Percentiles rank a stretch among this genome's conserved stretches.
phyloP scores from a whole-genome alignment of 345 rosid species.

The Lepidium didymum region DNA sequence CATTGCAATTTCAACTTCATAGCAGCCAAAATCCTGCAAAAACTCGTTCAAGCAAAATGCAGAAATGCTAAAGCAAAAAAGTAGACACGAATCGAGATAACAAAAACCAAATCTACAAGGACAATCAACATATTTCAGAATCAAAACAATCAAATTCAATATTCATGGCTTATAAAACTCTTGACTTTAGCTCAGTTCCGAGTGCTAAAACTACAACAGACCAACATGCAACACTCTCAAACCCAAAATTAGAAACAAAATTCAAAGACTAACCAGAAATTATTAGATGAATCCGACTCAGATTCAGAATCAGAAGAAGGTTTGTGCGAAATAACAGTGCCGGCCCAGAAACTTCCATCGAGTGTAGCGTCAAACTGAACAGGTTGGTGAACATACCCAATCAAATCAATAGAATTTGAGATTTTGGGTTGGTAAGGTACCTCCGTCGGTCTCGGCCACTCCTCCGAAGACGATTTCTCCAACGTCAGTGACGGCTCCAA shows the following conservation, averaged over 20 bases:
- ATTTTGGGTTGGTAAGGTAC: slow-evolving; percentile 65
- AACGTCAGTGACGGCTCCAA: neutral
- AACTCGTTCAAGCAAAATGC: neutral
- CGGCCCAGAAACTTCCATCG: slow-evolving; percentile 51
- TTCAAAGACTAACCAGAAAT: slow-evolving; percentile 13
- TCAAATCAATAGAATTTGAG: slow-evolving; percentile 43
- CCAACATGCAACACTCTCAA: neutral
- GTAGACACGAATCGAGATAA: neutral
- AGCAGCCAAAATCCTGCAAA: neutral
- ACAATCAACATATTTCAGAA: neutral
- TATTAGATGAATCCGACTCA: slow-evolving; percentile 2
- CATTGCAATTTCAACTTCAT: neutral
- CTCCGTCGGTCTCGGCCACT: slow-evolving; percentile 45
- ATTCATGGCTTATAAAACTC: neutral
- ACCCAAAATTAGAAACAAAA: neutral
- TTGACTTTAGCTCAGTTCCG: neutral
- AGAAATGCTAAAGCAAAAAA: neutral
- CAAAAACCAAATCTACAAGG: neutral
- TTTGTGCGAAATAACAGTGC: slow-evolving; percentile 40
- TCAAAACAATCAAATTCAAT: neutral
- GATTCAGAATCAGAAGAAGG: slow-evolving; percentile 24
- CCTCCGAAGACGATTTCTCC: neutral
- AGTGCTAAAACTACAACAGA: neutral
- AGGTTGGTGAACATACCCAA: slow-evolving; percentile 41
- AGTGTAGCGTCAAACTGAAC: slow-evolving; percentile 34